These are phyloP conservation scores for Cryptococcus sp. DNA, from an alignment of 1,284 basidiomycete species.

Conservation along the genomic window DNA sequence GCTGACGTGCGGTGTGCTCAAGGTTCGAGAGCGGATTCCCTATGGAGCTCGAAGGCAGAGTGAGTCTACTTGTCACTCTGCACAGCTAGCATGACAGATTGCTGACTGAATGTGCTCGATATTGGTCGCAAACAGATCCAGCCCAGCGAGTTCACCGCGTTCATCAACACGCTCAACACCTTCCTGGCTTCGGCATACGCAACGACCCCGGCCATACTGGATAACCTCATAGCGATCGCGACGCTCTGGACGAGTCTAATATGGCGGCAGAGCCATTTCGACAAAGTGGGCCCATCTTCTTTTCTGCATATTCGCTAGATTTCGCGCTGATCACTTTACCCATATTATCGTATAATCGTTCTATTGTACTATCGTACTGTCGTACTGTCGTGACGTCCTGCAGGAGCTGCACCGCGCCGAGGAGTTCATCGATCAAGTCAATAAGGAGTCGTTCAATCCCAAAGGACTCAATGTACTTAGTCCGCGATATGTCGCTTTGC, in stretches of 20 bases:
- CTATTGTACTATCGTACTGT: background rate
- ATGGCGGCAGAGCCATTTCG: constrained; percentile 52
- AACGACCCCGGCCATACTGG: constrained; percentile 48
- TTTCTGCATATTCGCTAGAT: no score
- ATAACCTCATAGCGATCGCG: constrained; percentile 54
- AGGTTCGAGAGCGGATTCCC: constrained; percentile 54
- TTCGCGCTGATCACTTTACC: no score
- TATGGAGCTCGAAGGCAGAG: constrained; percentile 55
- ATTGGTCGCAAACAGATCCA: constrained; percentile 36
- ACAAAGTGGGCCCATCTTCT: constrained; percentile 43
- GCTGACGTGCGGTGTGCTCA: background rate
- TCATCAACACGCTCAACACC: constrained; percentile 52
- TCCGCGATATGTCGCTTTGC: constrained; percentile 55
- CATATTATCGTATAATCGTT: no score
- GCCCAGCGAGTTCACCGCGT: constrained; percentile 45
- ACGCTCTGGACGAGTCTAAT: constrained; percentile 54
- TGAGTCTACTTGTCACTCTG: constrained; percentile 20
- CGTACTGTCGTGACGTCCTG: background rate
- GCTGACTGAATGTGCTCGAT: no score
- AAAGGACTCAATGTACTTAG: constrained; percentile 55
- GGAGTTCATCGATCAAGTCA: constrained; percentile 45
- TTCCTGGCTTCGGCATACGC: constrained; percentile 52
- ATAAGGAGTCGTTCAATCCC: constrained; percentile 53
- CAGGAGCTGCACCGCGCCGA: constrained; percentile 53
- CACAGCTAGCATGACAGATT: background rate